These are phyloP conservation scores for Monilinia fructicola DNA, from an alignment of 2,329 filamentous ascomycete species.

Conservation along the genomic window DNA sequence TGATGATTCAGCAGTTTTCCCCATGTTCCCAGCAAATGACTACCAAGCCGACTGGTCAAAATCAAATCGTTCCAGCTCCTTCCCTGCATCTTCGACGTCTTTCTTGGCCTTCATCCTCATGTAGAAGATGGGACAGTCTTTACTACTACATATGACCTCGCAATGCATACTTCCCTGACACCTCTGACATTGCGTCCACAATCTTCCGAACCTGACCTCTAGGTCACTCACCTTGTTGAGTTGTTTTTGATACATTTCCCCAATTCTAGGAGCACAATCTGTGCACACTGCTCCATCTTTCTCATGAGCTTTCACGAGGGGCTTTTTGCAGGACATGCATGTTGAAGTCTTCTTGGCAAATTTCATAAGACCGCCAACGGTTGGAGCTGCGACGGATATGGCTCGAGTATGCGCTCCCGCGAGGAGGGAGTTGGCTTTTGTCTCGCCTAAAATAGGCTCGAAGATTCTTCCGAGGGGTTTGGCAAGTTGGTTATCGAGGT, in stretches of 20 bases:
- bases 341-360: conserved; percentile 97
- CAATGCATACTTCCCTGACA: conserved; percentile 98
- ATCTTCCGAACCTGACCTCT: conserved; percentile 84
- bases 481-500: conserved; percentile 95
- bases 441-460: conserved; percentile 94
- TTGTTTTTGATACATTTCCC: conserved; percentile 91
- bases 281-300: conserved; percentile 82
- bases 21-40: not conserved
- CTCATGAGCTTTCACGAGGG: conserved; percentile 76
- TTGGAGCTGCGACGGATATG: conserved; percentile 88
- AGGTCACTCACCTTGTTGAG: conserved; percentile 85
- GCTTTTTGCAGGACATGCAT: conserved; percentile 99
- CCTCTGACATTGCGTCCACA: conserved; percentile 98
- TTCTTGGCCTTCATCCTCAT: conserved; percentile 99
- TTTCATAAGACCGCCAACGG: conserved; percentile 93
- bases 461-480: conserved; percentile 95
- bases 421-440: conserved; percentile 80
- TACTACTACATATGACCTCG: conserved; percentile 94
- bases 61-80: conserved; percentile 88
- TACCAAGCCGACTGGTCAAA: conserved; percentile 67
- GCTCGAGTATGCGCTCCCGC: conserved; percentile 93
- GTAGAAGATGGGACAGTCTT: conserved; percentile 98
- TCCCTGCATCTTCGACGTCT: conserved; percentile 91
- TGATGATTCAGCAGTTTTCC: not conserved
- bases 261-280: conserved; percentile 79